phyloP scores from a whole-genome alignment of 257 asterid species.

The Solanum gandarillasii region DNA sequence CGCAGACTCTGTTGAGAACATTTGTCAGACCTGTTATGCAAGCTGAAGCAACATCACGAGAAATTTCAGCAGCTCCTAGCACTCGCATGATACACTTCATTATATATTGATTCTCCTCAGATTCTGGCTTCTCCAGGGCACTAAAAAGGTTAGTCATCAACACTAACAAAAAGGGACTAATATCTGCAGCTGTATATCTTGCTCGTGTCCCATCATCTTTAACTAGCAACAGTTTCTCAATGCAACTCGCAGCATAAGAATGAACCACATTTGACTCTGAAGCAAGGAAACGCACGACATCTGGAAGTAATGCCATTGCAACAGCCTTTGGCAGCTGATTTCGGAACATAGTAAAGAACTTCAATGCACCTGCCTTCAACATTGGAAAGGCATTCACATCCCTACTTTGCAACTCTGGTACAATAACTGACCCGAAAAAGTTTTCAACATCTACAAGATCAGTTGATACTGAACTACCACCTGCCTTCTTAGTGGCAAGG shows the following conservation, averaged over 20 bases:
- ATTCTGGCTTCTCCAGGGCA: slow-evolving; percentile 81
- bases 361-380: slow-evolving; percentile 87
- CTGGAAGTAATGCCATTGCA: slow-evolving; percentile 68
- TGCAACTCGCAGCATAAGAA: slow-evolving; percentile 96
- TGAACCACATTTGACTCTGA: slow-evolving; percentile 85
- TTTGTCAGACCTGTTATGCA: slow-evolving; percentile 64
- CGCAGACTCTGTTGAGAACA: slow-evolving; percentile 66
- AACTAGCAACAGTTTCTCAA: slow-evolving; percentile 77
- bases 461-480: slow-evolving; percentile 67
- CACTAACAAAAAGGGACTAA: slow-evolving; percentile 51
- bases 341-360: slow-evolving; percentile 87
- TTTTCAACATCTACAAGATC: slow-evolving; percentile 82
- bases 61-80: slow-evolving; percentile 67
- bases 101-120: slow-evolving; percentile 93
- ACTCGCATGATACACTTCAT: slow-evolving; percentile 98
- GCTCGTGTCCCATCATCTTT: slow-evolving; percentile 70
- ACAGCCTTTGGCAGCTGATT: slow-evolving; percentile 59
- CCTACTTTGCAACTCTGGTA: slow-evolving; percentile 71
- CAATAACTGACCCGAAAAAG: slow-evolving; percentile 72
- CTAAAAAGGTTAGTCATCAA: slow-evolving; percentile 74
- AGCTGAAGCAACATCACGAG: slow-evolving; percentile 68
- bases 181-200: slow-evolving; percentile 64
- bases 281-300: slow-evolving; percentile 62
- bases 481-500: slow-evolving; percentile 79
- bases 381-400: slow-evolving; percentile 75